Base-by-base conservation (phyloP, 73 alveolate species). In the Uronychia setigera region DNA sequence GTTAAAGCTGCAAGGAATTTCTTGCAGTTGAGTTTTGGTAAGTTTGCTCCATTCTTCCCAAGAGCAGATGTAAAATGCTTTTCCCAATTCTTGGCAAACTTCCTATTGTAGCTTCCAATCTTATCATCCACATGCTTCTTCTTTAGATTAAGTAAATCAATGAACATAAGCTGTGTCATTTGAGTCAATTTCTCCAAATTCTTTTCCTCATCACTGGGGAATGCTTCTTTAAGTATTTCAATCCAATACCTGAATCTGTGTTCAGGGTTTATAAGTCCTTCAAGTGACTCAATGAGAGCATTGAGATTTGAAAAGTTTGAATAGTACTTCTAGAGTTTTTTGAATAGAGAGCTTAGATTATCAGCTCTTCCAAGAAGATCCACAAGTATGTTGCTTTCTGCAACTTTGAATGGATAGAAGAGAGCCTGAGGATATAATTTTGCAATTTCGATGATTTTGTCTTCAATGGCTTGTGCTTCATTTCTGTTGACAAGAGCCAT, bases 211-310 rank as follows among this genome's bases (percentile, higher is more conserved):
- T 88, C 89, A 29, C 92, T 84, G 83, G 87, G 89, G 74, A 94
- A 82, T 57, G 84, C 88, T 78, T 98, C 98, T 82, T 88, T 92
- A 33, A 98, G 35, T 0, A 92, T 91, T 59, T 93, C 95, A 31
- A 89, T 13, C 98, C 97, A 97, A 87, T 93, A 95, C 79, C 92
- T 91, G 87, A 94, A 90, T 85, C 99, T 85, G 81, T 97, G 99
- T 86, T 98, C 99, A 29, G 99, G 99, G 89, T 98, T 94, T 14
- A 98, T 93, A 57, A 98, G 87, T 58, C 97, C 88, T 74, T 98
- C 99, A 29, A 98, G 90, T 0, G 99, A 98, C 67, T 96, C 98
- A 25, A 95, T 94, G 82, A 97, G 91, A 32, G 93, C 96, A 85
- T 98, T 93, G 19, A 96, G 82, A 9, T 90, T 80, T 34, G 74